Evolutionary conservation across 2,329 filamentous ascomycete genomes (phyloP), one percentile per base, ranked within the genome.

Genomic region (Incumbomyces lentus): DNA sequence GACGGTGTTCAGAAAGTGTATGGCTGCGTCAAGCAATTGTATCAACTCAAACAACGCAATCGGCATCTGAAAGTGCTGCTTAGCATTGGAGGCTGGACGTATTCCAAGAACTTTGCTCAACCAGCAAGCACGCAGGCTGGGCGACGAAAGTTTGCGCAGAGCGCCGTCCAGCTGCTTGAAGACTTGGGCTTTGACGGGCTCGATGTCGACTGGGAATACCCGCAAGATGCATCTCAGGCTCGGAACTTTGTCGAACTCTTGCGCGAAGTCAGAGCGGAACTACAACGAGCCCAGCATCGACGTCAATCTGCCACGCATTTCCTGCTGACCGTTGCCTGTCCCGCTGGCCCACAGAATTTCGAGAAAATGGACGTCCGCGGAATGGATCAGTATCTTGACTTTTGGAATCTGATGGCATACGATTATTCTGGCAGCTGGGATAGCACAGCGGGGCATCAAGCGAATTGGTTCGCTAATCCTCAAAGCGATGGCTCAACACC

Each of bases 401-500:
- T 85, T 62, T 85, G 81, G 81, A 85, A 85, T 62, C 65, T 88
- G 35, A 94, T 94, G 87, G 84, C 84, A 1, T 94, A 94, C 65
- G 87, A 94, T 66, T 93, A 80, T 62, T 80, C 87, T 5, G 90
- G 90, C 1, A 82, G 79, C 2, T 95, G 88, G 87, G 85, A 89
- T 58, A 56, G 66, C 2, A 61, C 60, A 2, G 72, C 85, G 1
- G 87, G 82, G 3, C 88, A 96, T 66, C 82, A 88, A 62, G 78
- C 89, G 4, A 95, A 95, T 62, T 62, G 95, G 32, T 84, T 75
- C 58, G 73, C 74, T 1, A 82, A 75, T 18, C 54, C 55, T 1
- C 58, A 67, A 6, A 76, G 79, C 58, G 77, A 84, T 0, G 55
- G 64, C 1, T 71, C 73, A 44, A 95, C 90, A 0, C 88, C 88